Evolutionary conservation across 2,329 filamentous ascomycete species (phyloP).

Genomic region (Bipolaris gigantea): DNA sequence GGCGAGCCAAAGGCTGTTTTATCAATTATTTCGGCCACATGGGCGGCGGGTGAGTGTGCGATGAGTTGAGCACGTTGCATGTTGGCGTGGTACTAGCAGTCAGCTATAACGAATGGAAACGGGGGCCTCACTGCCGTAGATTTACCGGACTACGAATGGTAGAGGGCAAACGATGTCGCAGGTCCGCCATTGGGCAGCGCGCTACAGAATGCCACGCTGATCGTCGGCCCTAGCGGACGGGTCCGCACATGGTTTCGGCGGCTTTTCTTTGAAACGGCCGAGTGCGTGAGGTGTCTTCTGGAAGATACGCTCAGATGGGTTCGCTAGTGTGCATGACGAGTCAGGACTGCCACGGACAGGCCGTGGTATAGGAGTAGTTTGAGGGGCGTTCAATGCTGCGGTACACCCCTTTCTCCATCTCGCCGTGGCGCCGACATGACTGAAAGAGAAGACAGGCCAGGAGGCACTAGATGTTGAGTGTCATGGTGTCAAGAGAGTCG

Average conservation of each 20-base stretch:
- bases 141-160: neutral
- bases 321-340: conserved; percentile 10
- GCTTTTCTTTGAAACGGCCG: conserved; percentile 19
- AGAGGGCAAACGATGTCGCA: neutral
- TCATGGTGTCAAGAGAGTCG: conserved; percentile 1
- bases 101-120: neutral
- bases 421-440: neutral
- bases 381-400: too few species aligned
- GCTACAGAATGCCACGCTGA: conserved; percentile 12
- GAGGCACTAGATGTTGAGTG: neutral
- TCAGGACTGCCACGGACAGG: conserved; percentile 4
- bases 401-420: neutral
- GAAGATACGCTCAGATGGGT: conserved; percentile 11
- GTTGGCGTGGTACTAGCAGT: neutral
- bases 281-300: conserved; percentile 16
- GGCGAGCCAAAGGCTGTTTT: neutral
- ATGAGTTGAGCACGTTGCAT: neutral
- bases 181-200: conserved; percentile 1
- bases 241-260: conserved; percentile 19
- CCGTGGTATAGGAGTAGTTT: too few species aligned
- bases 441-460: neutral
- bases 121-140: neutral
- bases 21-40: neutral
- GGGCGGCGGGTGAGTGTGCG: neutral
- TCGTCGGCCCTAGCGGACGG: conserved; percentile 15